Evolutionary conservation across 2,329 filamentous ascomycete genomes (phyloP).

Genomic region (Fusarium sp.): DNA sequence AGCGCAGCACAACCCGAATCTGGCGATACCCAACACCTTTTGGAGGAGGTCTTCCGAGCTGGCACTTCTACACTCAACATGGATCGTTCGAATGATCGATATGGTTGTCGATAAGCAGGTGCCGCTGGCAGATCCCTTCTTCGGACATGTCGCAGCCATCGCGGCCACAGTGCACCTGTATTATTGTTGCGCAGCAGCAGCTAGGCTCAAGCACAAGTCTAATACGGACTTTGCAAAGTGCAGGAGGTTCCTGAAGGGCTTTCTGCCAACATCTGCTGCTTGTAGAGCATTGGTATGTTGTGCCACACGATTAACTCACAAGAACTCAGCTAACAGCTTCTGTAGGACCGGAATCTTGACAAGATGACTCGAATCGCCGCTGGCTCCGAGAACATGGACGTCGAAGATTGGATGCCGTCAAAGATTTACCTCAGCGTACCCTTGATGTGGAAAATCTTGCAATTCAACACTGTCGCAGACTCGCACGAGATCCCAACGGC

Average conservation of each 20-base stretch:
- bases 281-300: constrained; percentile 62
- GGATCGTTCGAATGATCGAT: constrained; percentile 69
- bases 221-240: constrained; percentile 68
- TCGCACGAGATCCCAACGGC: constrained; percentile 54
- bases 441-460: constrained; percentile 68
- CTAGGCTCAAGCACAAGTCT: constrained; percentile 65
- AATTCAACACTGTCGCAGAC: constrained; percentile 61
- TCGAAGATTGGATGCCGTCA: constrained; percentile 67
- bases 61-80: constrained; percentile 67
- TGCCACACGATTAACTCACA: not conserved
- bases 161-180: constrained; percentile 69
- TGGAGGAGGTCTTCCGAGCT: constrained; percentile 68
- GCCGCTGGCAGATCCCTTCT: constrained; percentile 66
- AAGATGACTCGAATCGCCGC: constrained; percentile 66
- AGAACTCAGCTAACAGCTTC: constrained; percentile 18
- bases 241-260: constrained; percentile 64
- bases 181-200: constrained; percentile 66
- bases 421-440: constrained; percentile 68
- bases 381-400: constrained; percentile 63
- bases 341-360: constrained; percentile 64
- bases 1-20: constrained; percentile 66
- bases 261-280: constrained; percentile 63
- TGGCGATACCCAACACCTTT: constrained; percentile 69
- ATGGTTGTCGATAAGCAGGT: constrained; percentile 68
- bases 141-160: constrained; percentile 66